Conservation (phyloP, 768 basidiomycete species). For the Lentinula detonsa region DNA sequence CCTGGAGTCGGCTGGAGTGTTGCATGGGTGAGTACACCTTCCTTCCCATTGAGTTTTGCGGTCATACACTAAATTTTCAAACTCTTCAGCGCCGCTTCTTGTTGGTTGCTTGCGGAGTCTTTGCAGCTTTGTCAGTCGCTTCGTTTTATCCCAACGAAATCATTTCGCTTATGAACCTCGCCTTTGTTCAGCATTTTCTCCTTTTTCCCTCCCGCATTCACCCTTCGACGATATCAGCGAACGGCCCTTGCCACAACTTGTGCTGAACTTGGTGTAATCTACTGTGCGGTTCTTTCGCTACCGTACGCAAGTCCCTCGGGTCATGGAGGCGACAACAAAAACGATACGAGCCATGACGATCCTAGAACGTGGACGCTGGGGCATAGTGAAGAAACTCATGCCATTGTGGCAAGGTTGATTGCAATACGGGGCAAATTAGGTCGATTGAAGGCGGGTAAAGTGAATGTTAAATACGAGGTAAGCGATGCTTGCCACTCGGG, state of each 20-base stretch:
- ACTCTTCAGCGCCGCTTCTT: constrained; percentile 52
- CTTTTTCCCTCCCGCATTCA: constrained; percentile 68
- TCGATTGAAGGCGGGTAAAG: constrained; percentile 47
- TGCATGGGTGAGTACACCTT: constrained; percentile 53
- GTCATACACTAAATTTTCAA: background rate
- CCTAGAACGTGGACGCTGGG: background rate
- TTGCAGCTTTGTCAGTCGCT: constrained; percentile 63
- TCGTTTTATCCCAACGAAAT: background rate
- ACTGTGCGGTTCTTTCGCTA: constrained; percentile 73
- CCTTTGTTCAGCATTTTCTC: constrained; percentile 47
- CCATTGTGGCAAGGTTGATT: constrained; percentile 60
- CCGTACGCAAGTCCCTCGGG: constrained; percentile 40
- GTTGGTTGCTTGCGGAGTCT: constrained; percentile 65
- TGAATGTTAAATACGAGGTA: constrained; percentile 67
- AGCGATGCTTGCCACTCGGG: constrained; percentile 5
- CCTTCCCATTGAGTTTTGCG: background rate
- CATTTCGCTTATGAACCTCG: background rate
- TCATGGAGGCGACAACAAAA: background rate
- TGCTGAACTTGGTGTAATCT: constrained; percentile 60
- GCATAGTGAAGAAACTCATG: constrained; percentile 40
- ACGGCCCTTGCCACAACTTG: constrained; percentile 62
- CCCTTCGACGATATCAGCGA: constrained; percentile 70
- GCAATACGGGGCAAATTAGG: constrained; percentile 72
- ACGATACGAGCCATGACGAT: background rate
- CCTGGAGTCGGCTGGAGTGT: constrained; percentile 58